A percentile compares a stretch with the other conserved stretches of the same genome.
phyloP scores from a whole-genome alignment of 1,284 basidiomycete genomes.

The Amylostereum areolatum region DNA sequence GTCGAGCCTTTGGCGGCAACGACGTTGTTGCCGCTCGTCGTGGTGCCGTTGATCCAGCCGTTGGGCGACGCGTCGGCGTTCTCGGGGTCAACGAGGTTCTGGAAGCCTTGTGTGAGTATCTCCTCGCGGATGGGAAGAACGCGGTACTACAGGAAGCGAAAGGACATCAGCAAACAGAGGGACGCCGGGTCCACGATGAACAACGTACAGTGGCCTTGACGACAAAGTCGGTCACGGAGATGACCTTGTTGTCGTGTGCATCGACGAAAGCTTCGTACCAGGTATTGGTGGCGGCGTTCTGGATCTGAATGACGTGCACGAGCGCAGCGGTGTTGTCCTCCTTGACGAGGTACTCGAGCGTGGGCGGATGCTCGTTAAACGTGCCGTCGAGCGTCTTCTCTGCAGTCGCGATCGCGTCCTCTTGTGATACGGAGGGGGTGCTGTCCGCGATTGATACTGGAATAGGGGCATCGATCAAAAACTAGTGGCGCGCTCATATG shows the following conservation, averaged over 20 bases:
- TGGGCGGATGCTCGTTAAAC: conserved; percentile 35
- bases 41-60: conserved; percentile 41
- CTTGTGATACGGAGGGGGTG: conserved; percentile 27
- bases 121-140: conserved; percentile 38
- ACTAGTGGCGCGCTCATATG: no score
- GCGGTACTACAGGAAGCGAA: conserved; percentile 27
- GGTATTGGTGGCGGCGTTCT: conserved; percentile 42
- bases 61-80: conserved; percentile 34
- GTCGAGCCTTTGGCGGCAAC: conserved; percentile 29
- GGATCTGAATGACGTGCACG: conserved; percentile 50
- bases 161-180: no score
- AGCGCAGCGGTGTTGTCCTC: conserved; percentile 43
- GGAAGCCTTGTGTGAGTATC: conserved; percentile 30
- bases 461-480: no score
- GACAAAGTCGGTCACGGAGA: conserved; percentile 52
- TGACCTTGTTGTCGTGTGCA: conserved; percentile 46
- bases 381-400: conserved; percentile 35
- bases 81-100: conserved; percentile 35
- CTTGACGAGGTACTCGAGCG: conserved; percentile 39
- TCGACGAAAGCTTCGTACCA: conserved; percentile 66
- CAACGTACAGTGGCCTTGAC: conserved; percentile 36
- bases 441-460: conserved; percentile 31
- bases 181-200: not conserved
- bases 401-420: conserved; percentile 32
- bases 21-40: conserved; percentile 36